Conservation (phyloP, 352 stramenopile species). For the Globisporangium splendens region DNA sequence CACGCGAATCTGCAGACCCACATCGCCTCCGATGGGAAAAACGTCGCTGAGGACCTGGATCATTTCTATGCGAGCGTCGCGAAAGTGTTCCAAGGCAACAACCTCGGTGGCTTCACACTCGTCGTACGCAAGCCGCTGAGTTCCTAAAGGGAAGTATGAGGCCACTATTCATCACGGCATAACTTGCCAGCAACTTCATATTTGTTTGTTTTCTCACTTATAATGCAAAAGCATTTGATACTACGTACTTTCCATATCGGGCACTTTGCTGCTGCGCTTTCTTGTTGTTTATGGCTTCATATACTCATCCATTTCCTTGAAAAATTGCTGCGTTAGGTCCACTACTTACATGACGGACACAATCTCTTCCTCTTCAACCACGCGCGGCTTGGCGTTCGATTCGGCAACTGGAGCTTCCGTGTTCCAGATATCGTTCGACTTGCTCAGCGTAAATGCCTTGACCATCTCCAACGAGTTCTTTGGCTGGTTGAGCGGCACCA, state of each 20-base stretch:
- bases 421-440: constrained; percentile 23
- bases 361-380: constrained; percentile 12
- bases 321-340: too few species aligned
- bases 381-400: neutral
- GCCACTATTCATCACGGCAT: too few species aligned
- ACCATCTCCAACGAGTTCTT: constrained; percentile 94
- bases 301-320: neutral
- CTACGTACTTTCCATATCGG: neutral
- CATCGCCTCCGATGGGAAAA: constrained; percentile 48
- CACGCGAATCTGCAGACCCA: constrained; percentile 41
- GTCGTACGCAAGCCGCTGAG: constrained; percentile 24
- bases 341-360: constrained; percentile 14
- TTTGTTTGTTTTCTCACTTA: neutral
- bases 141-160: too few species aligned
- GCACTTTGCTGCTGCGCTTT: constrained; percentile 16
- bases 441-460: constrained; percentile 79
- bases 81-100: constrained; percentile 45
- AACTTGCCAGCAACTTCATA: neutral
- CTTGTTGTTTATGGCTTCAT: constrained; percentile 10
- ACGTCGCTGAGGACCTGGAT: constrained; percentile 47
- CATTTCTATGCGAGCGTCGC: constrained; percentile 73
- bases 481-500: constrained; percentile 94
- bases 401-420: constrained; percentile 9
- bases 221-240: too few species aligned
- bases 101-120: constrained; percentile 66